Evolutionary conservation across 1,284 basidiomycete species (phyloP).

Genomic region (Inonotus obliquus): DNA sequence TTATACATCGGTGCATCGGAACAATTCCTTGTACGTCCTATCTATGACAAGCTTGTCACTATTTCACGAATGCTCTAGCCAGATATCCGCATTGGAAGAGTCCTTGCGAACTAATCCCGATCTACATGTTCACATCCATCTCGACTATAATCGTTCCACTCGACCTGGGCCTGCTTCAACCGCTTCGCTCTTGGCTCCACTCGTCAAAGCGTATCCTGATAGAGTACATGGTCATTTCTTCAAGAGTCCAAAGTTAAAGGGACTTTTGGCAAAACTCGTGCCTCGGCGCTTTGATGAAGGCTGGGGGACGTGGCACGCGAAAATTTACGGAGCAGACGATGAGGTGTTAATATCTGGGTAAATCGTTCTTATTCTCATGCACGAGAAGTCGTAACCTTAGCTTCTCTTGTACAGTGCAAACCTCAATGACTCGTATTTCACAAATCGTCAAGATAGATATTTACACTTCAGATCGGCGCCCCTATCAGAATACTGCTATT

Average conservation of each 20-base stretch:
- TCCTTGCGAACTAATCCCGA: slow-evolving; percentile 56
- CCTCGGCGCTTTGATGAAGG: slow-evolving; percentile 96
- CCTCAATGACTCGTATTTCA: slow-evolving; percentile 91
- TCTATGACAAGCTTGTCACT: not conserved
- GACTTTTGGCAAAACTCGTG: slow-evolving; percentile 70
- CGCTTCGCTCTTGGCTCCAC: slow-evolving; percentile 66
- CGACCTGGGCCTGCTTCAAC: slow-evolving; percentile 76
- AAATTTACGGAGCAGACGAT: slow-evolving; percentile 92
- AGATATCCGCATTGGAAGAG: slow-evolving; percentile 66
- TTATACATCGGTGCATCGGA: slow-evolving; percentile 77
- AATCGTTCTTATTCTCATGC: slow-evolving; percentile 29
- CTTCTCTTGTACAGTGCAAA: slow-evolving; percentile 70
- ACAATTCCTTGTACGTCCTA: slow-evolving; percentile 52
- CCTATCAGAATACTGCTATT: slow-evolving; percentile 80
- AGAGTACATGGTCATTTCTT: slow-evolving; percentile 79
- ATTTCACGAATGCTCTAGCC: not conserved
- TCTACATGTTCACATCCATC: slow-evolving; percentile 70
- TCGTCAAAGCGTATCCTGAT: slow-evolving; percentile 68
- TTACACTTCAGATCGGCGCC: slow-evolving; percentile 59
- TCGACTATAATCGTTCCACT: slow-evolving; percentile 92
- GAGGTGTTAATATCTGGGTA: slow-evolving; percentile 92
- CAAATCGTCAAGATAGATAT: slow-evolving; percentile 93
- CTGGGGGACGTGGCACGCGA: slow-evolving; percentile 98
- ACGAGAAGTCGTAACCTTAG: slow-evolving; percentile 2
- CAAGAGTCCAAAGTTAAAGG: slow-evolving; percentile 80